A percentile compares a stretch with the other conserved stretches of the same genome.
Evolutionary conservation across 2,329 filamentous ascomycete species (phyloP).

Genomic region (Dactylellina haptotyla): DNA sequence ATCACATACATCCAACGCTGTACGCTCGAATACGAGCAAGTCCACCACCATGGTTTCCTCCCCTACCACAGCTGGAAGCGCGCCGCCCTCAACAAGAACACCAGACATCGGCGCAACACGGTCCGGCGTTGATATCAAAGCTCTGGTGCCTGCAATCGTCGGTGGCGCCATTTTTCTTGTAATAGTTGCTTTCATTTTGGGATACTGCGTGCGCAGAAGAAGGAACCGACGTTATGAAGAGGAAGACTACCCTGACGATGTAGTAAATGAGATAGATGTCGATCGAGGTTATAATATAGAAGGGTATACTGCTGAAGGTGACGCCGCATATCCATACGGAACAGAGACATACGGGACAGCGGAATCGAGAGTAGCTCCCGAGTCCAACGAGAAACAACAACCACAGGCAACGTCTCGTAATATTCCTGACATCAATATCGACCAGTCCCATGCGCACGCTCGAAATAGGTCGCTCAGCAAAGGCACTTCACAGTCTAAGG

Average conservation of each 20-base stretch:
- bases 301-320: constrained; percentile 3
- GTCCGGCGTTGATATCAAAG: constrained; percentile 28
- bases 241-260: constrained; percentile 14
- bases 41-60: constrained; percentile 14
- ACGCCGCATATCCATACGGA: too few species aligned
- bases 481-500: constrained; percentile 50
- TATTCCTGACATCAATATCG: constrained; percentile 47
- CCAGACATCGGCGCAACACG: constrained; percentile 2
- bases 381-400: constrained; percentile 32
- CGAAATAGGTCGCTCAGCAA: constrained; percentile 46
- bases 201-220: constrained; percentile 47
- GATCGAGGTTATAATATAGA: too few species aligned
- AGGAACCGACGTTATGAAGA: constrained; percentile 7
- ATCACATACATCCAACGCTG: constrained; percentile 11
- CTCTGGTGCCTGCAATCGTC: constrained; percentile 42
- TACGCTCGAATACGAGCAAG: constrained; percentile 27
- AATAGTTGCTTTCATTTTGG: constrained; percentile 47
- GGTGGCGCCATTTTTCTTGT: constrained; percentile 43
- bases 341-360: constrained; percentile 22
- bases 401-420: constrained; percentile 11
- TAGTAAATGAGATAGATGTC: constrained; percentile 48
- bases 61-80: constrained; percentile 15
- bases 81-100: constrained; percentile 2
- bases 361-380: constrained; percentile 14
- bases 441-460: constrained; percentile 36